These are phyloP conservation scores for Chenopodium berlandieri DNA, from an alignment of 148 eudicot species.

Conservation along the genomic window DNA sequence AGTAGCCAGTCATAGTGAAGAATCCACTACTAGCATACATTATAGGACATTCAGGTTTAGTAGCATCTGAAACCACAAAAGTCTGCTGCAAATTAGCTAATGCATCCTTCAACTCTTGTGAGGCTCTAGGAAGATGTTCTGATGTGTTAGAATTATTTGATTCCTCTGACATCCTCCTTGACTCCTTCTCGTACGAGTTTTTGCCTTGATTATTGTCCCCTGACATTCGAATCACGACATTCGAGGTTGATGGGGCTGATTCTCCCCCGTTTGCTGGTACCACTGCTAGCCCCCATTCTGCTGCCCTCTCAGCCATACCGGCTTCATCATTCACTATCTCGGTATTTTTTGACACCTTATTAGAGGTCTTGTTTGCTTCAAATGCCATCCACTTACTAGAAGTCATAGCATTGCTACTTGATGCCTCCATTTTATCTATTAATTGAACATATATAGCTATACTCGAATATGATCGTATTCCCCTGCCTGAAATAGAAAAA, in stretches of 20 bases:
- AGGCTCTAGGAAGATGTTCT: constrained; percentile 52
- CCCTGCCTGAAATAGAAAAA: not conserved
- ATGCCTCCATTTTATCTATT: constrained; percentile 30
- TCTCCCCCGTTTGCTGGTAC: constrained; percentile 14
- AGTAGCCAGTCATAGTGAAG: constrained; percentile 88
- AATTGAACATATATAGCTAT: not conserved
- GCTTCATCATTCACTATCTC: constrained; percentile 19
- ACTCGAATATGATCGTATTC: not conserved
- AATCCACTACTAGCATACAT: constrained; percentile 95
- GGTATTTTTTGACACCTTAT: not conserved
- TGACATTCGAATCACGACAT: constrained; percentile 22
- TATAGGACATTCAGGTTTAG: constrained; percentile 88
- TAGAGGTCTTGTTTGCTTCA: constrained; percentile 22
- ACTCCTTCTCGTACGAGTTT: constrained; percentile 33
- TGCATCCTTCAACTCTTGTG: constrained; percentile 90
- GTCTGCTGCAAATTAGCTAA: constrained; percentile 82
- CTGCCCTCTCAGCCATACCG: constrained; percentile 50
- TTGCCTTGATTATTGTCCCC: constrained; percentile 35
- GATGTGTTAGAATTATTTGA: constrained; percentile 23
- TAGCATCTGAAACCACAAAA: constrained; percentile 94
- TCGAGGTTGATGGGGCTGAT: constrained; percentile 20
- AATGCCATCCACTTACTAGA: constrained; percentile 49
- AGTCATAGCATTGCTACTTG: constrained; percentile 30
- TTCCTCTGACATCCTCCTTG: constrained; percentile 50
- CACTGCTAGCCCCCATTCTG: constrained; percentile 63